Percentiles rank a stretch among this genome's conserved stretches.
Evolutionary conservation across 306 rosid species (phyloP).

Genomic region (Inga laurina): DNA sequence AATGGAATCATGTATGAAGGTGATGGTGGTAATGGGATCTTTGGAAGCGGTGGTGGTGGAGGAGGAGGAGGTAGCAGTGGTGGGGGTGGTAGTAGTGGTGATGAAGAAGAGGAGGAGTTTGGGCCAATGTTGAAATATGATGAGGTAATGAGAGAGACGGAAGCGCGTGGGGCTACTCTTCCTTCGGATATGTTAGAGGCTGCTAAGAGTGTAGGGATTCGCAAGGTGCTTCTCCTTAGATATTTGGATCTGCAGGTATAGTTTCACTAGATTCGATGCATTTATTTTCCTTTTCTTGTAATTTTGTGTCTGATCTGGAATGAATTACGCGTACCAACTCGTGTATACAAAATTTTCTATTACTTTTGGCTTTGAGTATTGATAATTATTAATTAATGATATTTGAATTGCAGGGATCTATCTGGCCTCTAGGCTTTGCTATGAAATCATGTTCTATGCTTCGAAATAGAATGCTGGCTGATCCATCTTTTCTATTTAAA

Average conservation of each 20-base stretch:
- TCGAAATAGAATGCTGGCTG: constrained; percentile 91
- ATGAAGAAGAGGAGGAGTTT: constrained; percentile 68
- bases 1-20: constrained; percentile 40
- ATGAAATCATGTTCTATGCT: constrained; percentile 70
- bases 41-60: constrained; percentile 44
- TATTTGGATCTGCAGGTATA: constrained; percentile 77
- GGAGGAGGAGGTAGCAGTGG: constrained; percentile 49
- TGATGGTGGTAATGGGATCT: constrained; percentile 45
- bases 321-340: not conserved
- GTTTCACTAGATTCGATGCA: not conserved
- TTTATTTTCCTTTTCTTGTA: not conserved
- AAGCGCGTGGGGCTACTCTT: constrained; percentile 69
- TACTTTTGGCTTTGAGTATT: constrained; percentile 13
- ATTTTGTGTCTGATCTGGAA: not conserved
- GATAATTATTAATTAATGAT: constrained; percentile 18
- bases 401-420: constrained; percentile 62
- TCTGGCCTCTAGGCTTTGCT: constrained; percentile 76
- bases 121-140: constrained; percentile 73
- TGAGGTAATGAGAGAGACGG: constrained; percentile 78
- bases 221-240: constrained; percentile 68
- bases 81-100: constrained; percentile 40
- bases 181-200: constrained; percentile 87
- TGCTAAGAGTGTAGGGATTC: constrained; percentile 77
- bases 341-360: constrained; percentile 4
- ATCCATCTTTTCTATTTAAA: constrained; percentile 90